These are phyloP conservation scores for Aspergillus panamensis DNA, from an alignment of 495 filamentous ascomycete genomes.

Conservation along the genomic window DNA sequence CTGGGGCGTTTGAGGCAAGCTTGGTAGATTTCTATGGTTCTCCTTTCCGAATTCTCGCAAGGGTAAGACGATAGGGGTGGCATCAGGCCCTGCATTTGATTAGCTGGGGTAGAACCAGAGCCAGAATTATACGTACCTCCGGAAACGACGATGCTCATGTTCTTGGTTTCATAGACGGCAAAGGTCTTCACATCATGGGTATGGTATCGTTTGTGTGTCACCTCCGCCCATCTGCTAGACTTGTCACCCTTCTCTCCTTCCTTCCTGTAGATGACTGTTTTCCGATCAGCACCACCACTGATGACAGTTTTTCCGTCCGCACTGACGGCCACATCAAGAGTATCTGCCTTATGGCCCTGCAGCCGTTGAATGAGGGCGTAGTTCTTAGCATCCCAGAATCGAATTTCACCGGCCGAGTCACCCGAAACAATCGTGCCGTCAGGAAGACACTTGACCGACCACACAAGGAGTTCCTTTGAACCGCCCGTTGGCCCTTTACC, in stretches of 20 bases:
- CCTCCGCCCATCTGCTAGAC: slow-evolving; percentile 70
- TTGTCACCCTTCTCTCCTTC: slow-evolving; percentile 54
- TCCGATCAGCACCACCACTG: slow-evolving; percentile 86
- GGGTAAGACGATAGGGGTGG: slow-evolving; percentile 74
- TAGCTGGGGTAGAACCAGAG: slow-evolving; percentile 31
- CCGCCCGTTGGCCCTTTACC: slow-evolving; percentile 72
- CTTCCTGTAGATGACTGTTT: slow-evolving; percentile 73
- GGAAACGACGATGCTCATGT: slow-evolving; percentile 82
- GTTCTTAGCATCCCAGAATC: slow-evolving; percentile 90
- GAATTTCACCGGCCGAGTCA: slow-evolving; percentile 88
- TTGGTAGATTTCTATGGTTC: slow-evolving; percentile 70
- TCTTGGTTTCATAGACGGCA: slow-evolving; percentile 79
- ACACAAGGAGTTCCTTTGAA: slow-evolving; percentile 82
- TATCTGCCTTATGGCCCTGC: slow-evolving; percentile 82
- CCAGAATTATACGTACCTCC: slow-evolving; percentile 58
- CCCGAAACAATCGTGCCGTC: slow-evolving; percentile 91
- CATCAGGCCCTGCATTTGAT: slow-evolving; percentile 67
- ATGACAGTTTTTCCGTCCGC: slow-evolving; percentile 79
- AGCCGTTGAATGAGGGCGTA: slow-evolving; percentile 83
- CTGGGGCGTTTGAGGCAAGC: slow-evolving; percentile 71
- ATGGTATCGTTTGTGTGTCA: slow-evolving; percentile 79
- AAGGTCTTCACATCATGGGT: slow-evolving; percentile 93
- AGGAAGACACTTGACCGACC: slow-evolving; percentile 82
- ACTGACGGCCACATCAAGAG: slow-evolving; percentile 76
- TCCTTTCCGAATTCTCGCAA: slow-evolving; percentile 77